These are phyloP conservation scores for Pichia sp. DNA, from an alignment of 1,139 yeast genomes.

Conservation along the genomic window DNA sequence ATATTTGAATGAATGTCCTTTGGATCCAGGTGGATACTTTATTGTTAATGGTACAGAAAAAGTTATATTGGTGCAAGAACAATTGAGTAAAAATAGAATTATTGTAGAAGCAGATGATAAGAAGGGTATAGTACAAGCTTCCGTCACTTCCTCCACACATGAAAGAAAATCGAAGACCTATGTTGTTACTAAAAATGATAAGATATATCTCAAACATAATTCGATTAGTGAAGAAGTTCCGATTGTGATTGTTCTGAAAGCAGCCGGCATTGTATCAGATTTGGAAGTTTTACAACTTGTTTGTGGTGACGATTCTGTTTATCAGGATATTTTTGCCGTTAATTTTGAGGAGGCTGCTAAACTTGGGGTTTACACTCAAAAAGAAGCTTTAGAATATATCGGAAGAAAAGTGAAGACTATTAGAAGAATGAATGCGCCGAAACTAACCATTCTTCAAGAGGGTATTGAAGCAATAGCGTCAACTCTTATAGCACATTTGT, in stretches of 20 bases:
- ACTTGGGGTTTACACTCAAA: constrained; percentile 83
- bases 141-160: constrained; percentile 96
- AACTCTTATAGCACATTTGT: constrained; percentile 90
- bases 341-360: constrained; percentile 93
- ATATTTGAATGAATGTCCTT: constrained; percentile 83
- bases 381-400: constrained; percentile 85
- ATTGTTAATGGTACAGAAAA: constrained; percentile 98
- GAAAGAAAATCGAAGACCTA: constrained; percentile 97
- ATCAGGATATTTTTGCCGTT: constrained; percentile 87
- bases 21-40: constrained; percentile 98
- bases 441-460: constrained; percentile 77
- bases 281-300: constrained; percentile 90
- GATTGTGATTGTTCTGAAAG: constrained; percentile 85
- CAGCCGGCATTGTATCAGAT: constrained; percentile 93
- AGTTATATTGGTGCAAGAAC: constrained; percentile 95
- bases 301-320: constrained; percentile 82
- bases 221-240: constrained; percentile 88
- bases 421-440: constrained; percentile 81
- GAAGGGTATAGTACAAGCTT: constrained; percentile 91
- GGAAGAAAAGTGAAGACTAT: constrained; percentile 91
- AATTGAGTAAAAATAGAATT: constrained; percentile 91
- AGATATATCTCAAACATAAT: constrained; percentile 88
- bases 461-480: constrained; percentile 98
- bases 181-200: constrained; percentile 86
- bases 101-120: constrained; percentile 96